A percentile compares a stretch with the other conserved stretches of the same genome.
phyloP scores from a whole-genome alignment of 2,329 filamentous ascomycete genomes.

The Neonectria hederae region DNA sequence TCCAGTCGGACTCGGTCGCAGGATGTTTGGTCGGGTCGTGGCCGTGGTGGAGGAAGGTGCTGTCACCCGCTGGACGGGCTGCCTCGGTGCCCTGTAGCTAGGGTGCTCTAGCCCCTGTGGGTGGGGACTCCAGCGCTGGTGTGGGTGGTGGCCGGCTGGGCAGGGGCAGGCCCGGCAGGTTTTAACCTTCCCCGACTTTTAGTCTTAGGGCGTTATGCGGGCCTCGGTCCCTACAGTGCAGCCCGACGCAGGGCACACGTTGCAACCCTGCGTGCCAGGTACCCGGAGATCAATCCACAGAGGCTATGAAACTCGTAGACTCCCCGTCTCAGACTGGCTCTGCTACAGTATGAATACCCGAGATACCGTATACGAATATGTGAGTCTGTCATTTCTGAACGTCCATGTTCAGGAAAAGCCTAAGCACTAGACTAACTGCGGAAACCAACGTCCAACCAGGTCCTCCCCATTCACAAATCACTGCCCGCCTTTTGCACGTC shows the following conservation, averaged over 20 bases:
- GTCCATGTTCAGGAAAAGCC: neutral
- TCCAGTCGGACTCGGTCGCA: neutral
- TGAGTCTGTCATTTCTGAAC: neutral
- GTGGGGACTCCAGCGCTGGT: neutral
- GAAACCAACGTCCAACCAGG: neutral
- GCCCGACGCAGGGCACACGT: neutral
- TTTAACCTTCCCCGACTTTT: slow-evolving; percentile 8
- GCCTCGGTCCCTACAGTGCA: neutral
- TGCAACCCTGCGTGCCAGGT: neutral
- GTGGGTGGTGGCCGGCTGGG: neutral
- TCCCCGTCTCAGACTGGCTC: too few relatives aligned
- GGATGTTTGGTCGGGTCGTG: neutral
- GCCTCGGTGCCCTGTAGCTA: neutral
- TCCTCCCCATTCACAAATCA: neutral
- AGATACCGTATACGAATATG: neutral
- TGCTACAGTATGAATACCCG: neutral
- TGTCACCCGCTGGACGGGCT: neutral
- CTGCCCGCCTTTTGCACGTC: neutral
- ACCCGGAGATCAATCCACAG: neutral
- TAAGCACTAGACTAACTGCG: neutral
- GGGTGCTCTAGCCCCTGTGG: neutral
- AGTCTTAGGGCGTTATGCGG: slow-evolving; percentile 2
- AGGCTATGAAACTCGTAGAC: neutral
- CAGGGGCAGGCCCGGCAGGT: slow-evolving; percentile 1
- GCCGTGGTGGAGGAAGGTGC: slow-evolving; percentile 1